Evolutionary conservation across 441 rosid genomes (phyloP).

Genomic region (Breynia disticha): DNA sequence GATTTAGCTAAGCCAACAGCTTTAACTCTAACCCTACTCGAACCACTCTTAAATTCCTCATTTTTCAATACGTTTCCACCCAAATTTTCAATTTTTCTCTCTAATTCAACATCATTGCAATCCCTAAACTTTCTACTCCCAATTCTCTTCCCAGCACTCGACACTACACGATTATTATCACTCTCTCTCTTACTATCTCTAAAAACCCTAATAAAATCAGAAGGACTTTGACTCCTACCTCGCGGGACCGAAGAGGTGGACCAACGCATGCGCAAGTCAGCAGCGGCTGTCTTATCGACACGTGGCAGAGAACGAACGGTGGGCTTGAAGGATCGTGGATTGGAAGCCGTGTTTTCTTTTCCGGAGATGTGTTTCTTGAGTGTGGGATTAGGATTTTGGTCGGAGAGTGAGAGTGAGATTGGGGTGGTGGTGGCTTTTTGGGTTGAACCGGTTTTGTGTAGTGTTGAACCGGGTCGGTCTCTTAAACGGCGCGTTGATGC

Average conservation of each 20-base stretch:
- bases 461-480: no score
- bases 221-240: conserved; percentile 90
- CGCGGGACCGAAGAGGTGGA: conserved; percentile 54
- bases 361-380: conserved; percentile 37
- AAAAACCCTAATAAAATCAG: conserved; percentile 54
- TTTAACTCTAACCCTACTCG: conserved; percentile 12
- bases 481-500: conserved; percentile 43
- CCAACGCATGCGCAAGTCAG: conserved; percentile 40
- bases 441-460: conserved; percentile 18
- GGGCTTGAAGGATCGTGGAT: conserved; percentile 45
- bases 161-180: conserved; percentile 25
- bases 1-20: conserved; percentile 25
- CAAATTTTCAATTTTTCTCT: conserved; percentile 34
- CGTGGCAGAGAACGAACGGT: conserved; percentile 43
- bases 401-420: conserved; percentile 33
- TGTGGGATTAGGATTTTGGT: conserved; percentile 16
- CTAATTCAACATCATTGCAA: conserved; percentile 26
- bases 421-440: conserved; percentile 33
- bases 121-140: conserved; percentile 17
- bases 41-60: conserved; percentile 21
- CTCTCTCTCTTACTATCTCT: conserved; percentile 41
- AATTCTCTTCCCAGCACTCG: conserved; percentile 22
- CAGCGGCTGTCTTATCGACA: conserved; percentile 36
- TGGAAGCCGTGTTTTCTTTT: conserved; percentile 44
- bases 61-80: conserved; percentile 6